A percentile compares a stretch with the other conserved stretches of the same genome.
These are phyloP conservation scores for Cladosporium cucumerinum DNA, from an alignment of 2,329 filamentous ascomycete genomes.

Conservation along the genomic window DNA sequence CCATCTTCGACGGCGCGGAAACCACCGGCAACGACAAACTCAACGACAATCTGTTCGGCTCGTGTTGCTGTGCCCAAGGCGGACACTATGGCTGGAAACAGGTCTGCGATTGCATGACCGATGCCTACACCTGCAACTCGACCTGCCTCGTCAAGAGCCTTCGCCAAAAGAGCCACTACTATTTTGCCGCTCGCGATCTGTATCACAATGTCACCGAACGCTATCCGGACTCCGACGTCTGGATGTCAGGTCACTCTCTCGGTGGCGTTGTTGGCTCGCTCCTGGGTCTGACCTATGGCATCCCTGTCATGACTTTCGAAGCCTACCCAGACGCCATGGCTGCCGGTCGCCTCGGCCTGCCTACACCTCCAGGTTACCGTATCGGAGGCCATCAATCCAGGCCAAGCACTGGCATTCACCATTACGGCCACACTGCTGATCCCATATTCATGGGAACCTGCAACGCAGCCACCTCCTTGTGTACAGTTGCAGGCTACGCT, in stretches of 20 bases:
- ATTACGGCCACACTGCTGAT: constrained; percentile 91
- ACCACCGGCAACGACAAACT: constrained; percentile 94
- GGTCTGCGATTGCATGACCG: constrained; percentile 84
- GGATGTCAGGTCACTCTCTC: constrained; percentile 85
- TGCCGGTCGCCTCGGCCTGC: constrained; percentile 75
- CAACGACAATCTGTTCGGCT: constrained; percentile 97
- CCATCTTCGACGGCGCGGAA: constrained; percentile 87
- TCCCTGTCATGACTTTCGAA: constrained; percentile 87
- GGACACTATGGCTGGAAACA: constrained; percentile 85
- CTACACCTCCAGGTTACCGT: constrained; percentile 72
- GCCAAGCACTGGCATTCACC: constrained; percentile 71
- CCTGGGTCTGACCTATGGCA: constrained; percentile 80
- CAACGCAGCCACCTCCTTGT: constrained; percentile 81
- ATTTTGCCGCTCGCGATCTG: constrained; percentile 78
- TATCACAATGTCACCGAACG: constrained; percentile 85
- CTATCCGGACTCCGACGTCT: constrained; percentile 77
- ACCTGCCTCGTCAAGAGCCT: constrained; percentile 77
- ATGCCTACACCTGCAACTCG: constrained; percentile 83
- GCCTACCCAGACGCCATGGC: constrained; percentile 85
- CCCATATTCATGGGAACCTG: constrained; percentile 90
- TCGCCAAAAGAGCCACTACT: constrained; percentile 80
- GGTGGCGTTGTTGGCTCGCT: constrained; percentile 82
- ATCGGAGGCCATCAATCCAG: constrained; percentile 68
- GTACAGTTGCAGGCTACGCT: constrained; percentile 85
- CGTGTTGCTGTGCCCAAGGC: constrained; percentile 91